Percentiles rank a stretch among this genome's conserved stretches.
Evolutionary conservation across 2,329 filamentous ascomycete species (phyloP).

Genomic region (Penicillium hesseltinei): DNA sequence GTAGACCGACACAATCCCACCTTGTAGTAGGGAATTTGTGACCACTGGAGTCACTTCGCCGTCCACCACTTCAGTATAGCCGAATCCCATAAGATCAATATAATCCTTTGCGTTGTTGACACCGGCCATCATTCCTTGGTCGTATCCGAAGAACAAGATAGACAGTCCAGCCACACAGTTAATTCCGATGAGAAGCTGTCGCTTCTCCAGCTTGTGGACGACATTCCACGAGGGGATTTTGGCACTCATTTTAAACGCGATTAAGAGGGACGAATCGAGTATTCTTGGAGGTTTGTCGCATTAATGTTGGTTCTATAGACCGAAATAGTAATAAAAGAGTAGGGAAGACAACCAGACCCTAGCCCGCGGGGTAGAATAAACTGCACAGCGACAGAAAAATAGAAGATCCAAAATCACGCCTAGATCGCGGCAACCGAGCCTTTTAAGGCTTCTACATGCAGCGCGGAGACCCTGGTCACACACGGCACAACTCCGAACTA

Average conservation of each 20-base stretch:
- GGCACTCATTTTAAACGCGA: constrained; percentile 34
- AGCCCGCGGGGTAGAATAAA: background rate
- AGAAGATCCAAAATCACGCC: background rate
- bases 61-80: constrained; percentile 53
- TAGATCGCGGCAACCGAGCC: background rate
- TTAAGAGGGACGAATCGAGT: background rate
- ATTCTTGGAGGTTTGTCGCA: background rate
- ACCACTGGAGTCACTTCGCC: constrained; percentile 52
- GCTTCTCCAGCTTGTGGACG: constrained; percentile 56
- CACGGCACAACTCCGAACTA: constrained; percentile 14
- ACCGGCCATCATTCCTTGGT: constrained; percentile 57
- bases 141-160: constrained; percentile 68
- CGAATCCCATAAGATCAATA: constrained; percentile 63
- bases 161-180: constrained; percentile 63
- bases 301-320: background rate
- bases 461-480: background rate
- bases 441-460: constrained; percentile 8
- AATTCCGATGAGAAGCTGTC: constrained; percentile 57
- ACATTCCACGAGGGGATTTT: constrained; percentile 48
- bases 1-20: constrained; percentile 60
- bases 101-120: constrained; percentile 67
- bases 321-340: background rate
- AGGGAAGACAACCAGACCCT: background rate
- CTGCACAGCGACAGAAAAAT: background rate
- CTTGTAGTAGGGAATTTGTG: constrained; percentile 60